Evolutionary conservation across 78 protist genomes (phyloP).

Genomic region (Emiliania huxleyi): DNA sequence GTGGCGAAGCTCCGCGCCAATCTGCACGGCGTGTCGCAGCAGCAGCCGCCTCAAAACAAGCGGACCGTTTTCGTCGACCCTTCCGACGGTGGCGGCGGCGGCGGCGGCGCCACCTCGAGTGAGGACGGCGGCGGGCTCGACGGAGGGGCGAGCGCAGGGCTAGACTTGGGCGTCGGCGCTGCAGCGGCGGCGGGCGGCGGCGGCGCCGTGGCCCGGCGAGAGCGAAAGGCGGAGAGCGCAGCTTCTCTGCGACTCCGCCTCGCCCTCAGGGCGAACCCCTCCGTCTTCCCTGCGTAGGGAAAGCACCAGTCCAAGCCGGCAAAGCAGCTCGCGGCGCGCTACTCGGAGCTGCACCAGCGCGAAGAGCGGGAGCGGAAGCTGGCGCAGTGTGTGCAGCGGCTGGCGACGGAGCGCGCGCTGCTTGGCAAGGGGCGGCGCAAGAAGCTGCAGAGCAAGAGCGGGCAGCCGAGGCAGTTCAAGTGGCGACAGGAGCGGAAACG

Average conservation of each 20-base stretch:
- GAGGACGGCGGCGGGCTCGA: too few species aligned
- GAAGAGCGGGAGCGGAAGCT: neutral
- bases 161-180: too few species aligned
- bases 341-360: slow-evolving; percentile 7
- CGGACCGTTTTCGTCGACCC: slow-evolving; percentile 41
- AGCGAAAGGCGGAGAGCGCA: too few species aligned
- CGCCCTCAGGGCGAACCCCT: too few species aligned
- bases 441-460: neutral
- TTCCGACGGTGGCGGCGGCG: neutral
- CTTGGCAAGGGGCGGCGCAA: neutral
- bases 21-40: neutral
- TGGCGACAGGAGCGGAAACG: neutral
- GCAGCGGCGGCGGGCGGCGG: too few species aligned
- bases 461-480: neutral
- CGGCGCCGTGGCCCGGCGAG: too few species aligned
- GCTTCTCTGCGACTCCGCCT: too few species aligned
- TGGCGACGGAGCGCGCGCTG: neutral
- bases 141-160: too few species aligned
- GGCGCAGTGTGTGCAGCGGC: neutral
- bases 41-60: neutral
- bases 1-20: neutral
- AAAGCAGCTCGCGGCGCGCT: neutral
- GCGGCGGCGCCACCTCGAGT: too few species aligned
- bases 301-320: too few species aligned
- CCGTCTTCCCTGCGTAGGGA: too few species aligned